Evolutionary conservation across 2,329 filamentous ascomycete species (phyloP).

Genomic region (Bipolaris cookei): DNA sequence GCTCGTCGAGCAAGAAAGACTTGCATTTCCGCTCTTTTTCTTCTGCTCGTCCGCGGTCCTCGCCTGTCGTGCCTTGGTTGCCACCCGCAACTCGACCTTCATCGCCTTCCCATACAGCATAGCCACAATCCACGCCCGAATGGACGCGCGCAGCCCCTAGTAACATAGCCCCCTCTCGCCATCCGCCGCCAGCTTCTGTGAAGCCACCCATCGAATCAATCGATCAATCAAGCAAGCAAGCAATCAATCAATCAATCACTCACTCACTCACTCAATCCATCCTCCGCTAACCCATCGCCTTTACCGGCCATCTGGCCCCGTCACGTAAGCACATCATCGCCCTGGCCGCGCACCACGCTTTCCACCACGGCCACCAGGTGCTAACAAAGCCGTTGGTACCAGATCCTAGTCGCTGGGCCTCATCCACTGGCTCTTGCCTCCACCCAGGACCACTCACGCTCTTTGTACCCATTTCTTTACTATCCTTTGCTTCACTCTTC

Average conservation of each 20-base stretch:
- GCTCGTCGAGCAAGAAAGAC: neutral
- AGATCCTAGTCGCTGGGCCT: neutral
- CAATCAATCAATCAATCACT: neutral
- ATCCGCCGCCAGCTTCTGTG: conserved; percentile 6
- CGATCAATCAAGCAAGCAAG: neutral
- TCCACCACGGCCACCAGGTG: neutral
- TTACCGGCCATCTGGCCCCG: conserved; percentile 2
- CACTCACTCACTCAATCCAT: neutral
- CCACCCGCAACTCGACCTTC: neutral
- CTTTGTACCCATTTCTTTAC: neutral
- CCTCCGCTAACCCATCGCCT: conserved; percentile 3
- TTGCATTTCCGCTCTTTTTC: neutral
- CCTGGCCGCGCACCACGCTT: neutral
- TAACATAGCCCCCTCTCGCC: conserved; percentile 17
- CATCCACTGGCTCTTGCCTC: conserved; percentile 12
- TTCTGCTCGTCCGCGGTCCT: neutral
- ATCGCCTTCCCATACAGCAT: neutral
- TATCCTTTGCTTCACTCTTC: too few species aligned
- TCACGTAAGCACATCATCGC: conserved; percentile 11
- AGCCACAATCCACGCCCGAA: conserved; percentile 12
- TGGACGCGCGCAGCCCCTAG: conserved; percentile 11
- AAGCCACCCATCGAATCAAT: neutral
- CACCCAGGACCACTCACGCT: neutral
- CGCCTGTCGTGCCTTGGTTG: neutral
- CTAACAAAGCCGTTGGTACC: conserved; percentile 6